Base-by-base conservation (phyloP, 176 grass and related monocot species). In the Guadua angustifolia region DNA sequence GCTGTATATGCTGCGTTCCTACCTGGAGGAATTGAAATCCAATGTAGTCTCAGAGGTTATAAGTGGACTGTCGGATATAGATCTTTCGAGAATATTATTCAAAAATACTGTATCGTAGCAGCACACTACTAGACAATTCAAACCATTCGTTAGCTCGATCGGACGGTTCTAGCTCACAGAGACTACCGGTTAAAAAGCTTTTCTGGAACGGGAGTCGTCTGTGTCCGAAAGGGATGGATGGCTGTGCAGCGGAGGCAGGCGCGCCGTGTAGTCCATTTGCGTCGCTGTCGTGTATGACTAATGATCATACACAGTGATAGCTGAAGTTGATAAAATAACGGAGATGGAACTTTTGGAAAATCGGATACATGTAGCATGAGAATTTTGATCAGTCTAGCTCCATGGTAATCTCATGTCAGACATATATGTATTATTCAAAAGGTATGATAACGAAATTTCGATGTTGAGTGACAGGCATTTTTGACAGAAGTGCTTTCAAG, bases 261-360 rank as follows among this genome's bases (percentile, higher is more conserved):
- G 25, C 67, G 19, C 75, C 82, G 87, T 84, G 3, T 7, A 26
- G 82, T 85, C 82, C 56, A 60, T 69, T 75, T 47, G 10, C 22
- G 87, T 70, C 77, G 2, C 18, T 52, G 33, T 89, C 87, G 9
- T 32, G 42, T 64, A 18, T 11, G 43, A 11, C 79, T 7, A 17
- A 7, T 42, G 36, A 53, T 25, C 74, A 51, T 60, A 2, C 10
- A 43, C 19, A 1, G 3, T 1, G 14, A 47, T 33, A 3, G 70
- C 21, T 42, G 35, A 35, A 53, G 26, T 35, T 43, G 73, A 7
- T 13, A 5, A 22, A 5, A 5, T 8, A 3, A 21, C 49, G 26
- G 26, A 26, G 10, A 63, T 17, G 69, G 56, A 51, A 21, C 46
- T 62, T 10, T 67, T 32, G 49, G 17, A 32, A 32, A 63, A 6